Percentiles rank a stretch among this genome's conserved stretches.
Conservation (phyloP, 2,329 filamentous ascomycete species). For the Ramichloridium luteum region DNA sequence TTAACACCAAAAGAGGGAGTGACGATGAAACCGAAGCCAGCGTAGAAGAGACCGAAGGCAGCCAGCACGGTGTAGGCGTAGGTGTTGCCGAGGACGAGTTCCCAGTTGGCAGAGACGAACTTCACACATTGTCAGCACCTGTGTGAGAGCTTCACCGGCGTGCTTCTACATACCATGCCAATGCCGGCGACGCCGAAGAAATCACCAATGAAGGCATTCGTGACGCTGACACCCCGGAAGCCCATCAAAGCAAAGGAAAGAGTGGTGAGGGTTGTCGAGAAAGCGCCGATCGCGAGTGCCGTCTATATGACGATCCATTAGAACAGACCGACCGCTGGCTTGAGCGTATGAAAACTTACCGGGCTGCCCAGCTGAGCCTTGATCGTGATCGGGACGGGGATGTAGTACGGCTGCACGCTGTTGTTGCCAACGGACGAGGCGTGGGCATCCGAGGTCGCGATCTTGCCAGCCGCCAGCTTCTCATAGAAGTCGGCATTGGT, state of each 20-base stretch:
- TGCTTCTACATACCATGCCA: constrained; percentile 30
- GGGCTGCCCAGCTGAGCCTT: constrained; percentile 21
- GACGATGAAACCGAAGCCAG: constrained; percentile 37
- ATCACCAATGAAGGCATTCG: constrained; percentile 43
- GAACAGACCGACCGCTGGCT: not conserved
- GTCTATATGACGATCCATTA: constrained; percentile 19
- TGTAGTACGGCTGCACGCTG: constrained; percentile 13
- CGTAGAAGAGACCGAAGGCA: constrained; percentile 44
- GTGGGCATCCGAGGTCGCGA: constrained; percentile 9
- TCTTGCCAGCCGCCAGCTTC: constrained; percentile 18
- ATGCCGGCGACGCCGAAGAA: constrained; percentile 43
- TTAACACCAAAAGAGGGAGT: constrained; percentile 37
- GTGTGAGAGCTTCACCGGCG: too few relatives aligned
- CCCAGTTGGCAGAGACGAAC: constrained; percentile 43
- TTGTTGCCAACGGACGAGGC: constrained; percentile 9
- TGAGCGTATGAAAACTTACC: constrained; percentile 3
- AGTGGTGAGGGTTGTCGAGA: constrained; percentile 43
- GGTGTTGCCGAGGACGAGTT: constrained; percentile 40
- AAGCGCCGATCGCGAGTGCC: constrained; percentile 40
- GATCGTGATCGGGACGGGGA: constrained; percentile 22
- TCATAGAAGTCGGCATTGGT: constrained; percentile 19
- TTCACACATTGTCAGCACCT: constrained; percentile 5
- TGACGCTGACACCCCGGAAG: constrained; percentile 39
- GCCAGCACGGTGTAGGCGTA: constrained; percentile 42
- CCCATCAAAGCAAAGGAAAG: constrained; percentile 45